Conservation (phyloP, 169 alveolate genomes). For the Eimeria necatrix region DNA sequence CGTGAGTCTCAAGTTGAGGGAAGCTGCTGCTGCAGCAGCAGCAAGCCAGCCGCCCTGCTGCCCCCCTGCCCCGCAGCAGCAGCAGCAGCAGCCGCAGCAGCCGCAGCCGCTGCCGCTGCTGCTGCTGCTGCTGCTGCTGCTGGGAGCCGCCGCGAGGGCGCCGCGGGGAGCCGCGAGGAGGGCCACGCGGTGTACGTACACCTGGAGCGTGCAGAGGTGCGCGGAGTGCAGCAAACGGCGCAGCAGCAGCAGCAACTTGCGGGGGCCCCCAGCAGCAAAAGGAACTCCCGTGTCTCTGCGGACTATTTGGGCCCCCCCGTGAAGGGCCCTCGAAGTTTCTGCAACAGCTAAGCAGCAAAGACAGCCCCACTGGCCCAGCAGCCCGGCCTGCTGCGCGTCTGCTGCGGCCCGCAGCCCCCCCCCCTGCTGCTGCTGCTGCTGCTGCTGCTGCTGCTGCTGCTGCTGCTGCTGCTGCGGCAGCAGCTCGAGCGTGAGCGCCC, state of each 20-base stretch:
- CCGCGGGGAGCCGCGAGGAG: slow-evolving; percentile 35
- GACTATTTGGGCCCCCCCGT: too few species aligned
- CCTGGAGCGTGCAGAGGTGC: slow-evolving; percentile 52
- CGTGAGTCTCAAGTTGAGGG: not conserved
- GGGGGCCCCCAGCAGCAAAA: not conserved
- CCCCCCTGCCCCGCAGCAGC: not conserved
- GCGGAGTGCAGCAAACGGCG: slow-evolving; percentile 30
- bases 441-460: slow-evolving; percentile 31
- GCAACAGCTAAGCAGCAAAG: slow-evolving; percentile 4
- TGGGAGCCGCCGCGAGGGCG: slow-evolving; percentile 3
- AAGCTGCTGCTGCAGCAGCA: slow-evolving; percentile 43
- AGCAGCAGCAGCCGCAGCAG: slow-evolving; percentile 49
- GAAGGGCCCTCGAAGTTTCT: slow-evolving; percentile 12
- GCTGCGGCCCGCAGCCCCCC: slow-evolving; percentile 9
- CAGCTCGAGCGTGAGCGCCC: not conserved
- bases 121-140: slow-evolving; percentile 1
- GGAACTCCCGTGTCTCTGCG: slow-evolving; percentile 29
- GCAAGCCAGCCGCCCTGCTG: not conserved
- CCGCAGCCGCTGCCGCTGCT: too few species aligned
- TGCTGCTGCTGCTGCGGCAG: slow-evolving; percentile 16
- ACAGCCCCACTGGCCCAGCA: slow-evolving; percentile 35
- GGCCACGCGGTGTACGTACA: slow-evolving; percentile 39
- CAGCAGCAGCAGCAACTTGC: not conserved
- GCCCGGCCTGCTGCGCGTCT: not conserved
- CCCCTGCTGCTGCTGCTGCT: not conserved